phyloP scores from a whole-genome alignment of 179 eudicot species.

The Heliamphora pulchella region DNA sequence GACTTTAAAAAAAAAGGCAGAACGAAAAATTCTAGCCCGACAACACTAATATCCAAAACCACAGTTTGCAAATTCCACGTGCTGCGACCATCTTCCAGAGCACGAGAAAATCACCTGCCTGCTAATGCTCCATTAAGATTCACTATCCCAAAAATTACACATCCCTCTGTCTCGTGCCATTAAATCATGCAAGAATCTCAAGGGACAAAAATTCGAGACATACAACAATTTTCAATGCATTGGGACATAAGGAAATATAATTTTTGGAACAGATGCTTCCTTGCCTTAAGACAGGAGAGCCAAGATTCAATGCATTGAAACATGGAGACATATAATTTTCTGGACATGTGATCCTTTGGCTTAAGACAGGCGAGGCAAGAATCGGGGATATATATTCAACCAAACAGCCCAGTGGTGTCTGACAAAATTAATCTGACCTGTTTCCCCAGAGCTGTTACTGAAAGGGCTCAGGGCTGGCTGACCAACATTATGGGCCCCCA shows the following conservation, averaged over 20 bases:
- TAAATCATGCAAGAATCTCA: no score
- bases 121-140: no score
- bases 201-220: not conserved
- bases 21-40: no score
- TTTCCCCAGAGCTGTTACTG: not conserved
- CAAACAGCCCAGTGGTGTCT: not conserved
- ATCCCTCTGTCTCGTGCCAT: no score
- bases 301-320: no score
- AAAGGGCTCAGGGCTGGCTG: not conserved
- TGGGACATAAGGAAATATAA: no score
- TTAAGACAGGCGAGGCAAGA: not conserved
- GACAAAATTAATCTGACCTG: not conserved
- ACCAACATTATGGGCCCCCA: not conserved
- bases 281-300: no score
- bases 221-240: not conserved
- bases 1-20: no score
- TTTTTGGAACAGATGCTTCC: no score
- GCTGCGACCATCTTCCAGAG: not conserved
- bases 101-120: not conserved
- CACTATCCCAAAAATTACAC: no score
- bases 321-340: no score
- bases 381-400: not conserved
- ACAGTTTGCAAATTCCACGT: not conserved
- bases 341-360: no score
- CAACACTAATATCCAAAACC: not conserved